phyloP scores from a whole-genome alignment of 768 basidiomycete genomes.

The Lactarius quietus region DNA sequence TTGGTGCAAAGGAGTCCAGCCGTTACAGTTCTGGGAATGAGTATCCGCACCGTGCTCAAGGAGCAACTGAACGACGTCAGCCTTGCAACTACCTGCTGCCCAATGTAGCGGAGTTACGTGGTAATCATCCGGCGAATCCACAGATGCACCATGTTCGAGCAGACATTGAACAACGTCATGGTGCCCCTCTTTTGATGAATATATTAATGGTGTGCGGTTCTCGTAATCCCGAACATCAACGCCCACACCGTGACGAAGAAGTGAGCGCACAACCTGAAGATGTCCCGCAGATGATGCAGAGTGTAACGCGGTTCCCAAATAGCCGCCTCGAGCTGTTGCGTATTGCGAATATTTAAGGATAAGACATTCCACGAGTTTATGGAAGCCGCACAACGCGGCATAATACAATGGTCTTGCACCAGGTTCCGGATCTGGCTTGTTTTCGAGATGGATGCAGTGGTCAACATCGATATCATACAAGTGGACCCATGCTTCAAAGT shows the following conservation, averaged over 20 bases:
- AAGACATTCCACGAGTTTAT: background rate
- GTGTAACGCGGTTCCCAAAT: background rate
- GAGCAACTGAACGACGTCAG: background rate
- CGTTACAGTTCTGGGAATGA: too few relatives aligned
- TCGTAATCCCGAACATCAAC: too few relatives aligned
- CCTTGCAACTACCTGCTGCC: background rate
- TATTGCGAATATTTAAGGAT: background rate
- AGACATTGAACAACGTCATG: background rate
- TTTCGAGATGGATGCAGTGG: too few relatives aligned
- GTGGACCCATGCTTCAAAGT: background rate
- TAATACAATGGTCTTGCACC: background rate
- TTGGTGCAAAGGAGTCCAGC: background rate
- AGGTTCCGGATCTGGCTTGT: background rate
- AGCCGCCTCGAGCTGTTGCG: background rate
- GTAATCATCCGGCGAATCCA: background rate
- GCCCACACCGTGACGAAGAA: too few relatives aligned
- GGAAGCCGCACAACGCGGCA: background rate
- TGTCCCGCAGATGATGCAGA: background rate
- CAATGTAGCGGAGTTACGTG: background rate
- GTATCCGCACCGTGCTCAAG: background rate
- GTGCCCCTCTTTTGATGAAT: background rate
- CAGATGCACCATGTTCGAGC: background rate
- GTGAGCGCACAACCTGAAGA: too few relatives aligned
- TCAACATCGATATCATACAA: background rate
- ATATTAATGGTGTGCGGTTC: too few relatives aligned